Percentiles rank a stretch among this genome's conserved stretches.
These are phyloP conservation scores for Aspergillus niger DNA, from an alignment of 2,329 filamentous ascomycete species.

Conservation along the genomic window DNA sequence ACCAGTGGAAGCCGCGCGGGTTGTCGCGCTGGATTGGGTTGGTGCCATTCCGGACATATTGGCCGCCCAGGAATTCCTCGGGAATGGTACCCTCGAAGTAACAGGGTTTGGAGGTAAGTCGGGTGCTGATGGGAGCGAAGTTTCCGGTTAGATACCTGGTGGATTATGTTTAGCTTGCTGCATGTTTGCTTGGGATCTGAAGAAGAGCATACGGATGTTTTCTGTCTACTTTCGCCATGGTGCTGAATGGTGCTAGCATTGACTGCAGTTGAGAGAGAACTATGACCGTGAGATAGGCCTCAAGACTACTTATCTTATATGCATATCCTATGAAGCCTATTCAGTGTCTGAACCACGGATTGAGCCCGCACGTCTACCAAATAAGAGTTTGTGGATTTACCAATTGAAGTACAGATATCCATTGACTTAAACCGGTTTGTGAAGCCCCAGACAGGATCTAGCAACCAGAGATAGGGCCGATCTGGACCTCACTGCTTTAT, in stretches of 20 bases:
- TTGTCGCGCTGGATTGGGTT: constrained; percentile 67
- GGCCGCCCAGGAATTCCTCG: constrained; percentile 65
- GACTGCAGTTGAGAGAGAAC: background rate
- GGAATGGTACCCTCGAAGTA: constrained; percentile 62
- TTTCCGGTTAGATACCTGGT: constrained; percentile 65
- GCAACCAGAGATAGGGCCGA: no score
- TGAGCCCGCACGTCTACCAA: no score
- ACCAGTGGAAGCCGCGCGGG: constrained; percentile 69
- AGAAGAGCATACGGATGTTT: background rate
- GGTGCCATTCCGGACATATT: constrained; percentile 72
- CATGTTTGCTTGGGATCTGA: no score
- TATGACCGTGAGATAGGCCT: background rate
- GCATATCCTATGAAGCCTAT: background rate
- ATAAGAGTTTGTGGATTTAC: no score
- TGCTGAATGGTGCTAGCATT: background rate
- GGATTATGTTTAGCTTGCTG: background rate
- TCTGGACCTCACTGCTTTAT: no score
- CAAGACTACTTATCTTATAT: background rate
- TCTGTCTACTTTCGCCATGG: background rate
- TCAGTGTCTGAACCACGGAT: background rate
- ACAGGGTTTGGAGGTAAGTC: constrained; percentile 56
- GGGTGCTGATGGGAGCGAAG: constrained; percentile 65
- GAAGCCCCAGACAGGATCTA: no score
- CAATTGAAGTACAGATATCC: no score
- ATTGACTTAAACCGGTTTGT: no score